Base-by-base conservation (phyloP, 768 basidiomycete genomes). In the Termitomyces sp. region DNA sequence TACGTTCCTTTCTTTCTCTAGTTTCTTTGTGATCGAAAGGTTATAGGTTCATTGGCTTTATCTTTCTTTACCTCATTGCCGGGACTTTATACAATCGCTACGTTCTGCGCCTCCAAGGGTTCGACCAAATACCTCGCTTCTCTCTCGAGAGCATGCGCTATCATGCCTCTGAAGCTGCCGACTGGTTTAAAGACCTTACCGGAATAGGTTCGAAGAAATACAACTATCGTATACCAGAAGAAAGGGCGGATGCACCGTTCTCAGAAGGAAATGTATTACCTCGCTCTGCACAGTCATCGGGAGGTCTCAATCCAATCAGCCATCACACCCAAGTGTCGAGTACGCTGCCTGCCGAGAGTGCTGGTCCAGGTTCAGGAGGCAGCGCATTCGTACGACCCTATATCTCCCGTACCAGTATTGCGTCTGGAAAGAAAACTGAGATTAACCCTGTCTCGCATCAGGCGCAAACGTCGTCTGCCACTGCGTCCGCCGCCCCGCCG, bases 51-150 rank as follows among this genome's bases (percentile, higher is more conserved):
- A 71, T 84, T 42, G 71, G 83, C 30, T 63, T 88, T 6, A 65
- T 87, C 42, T 70, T 87, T 67, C 67, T 78, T 17, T 92, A 90
- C 72, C 73, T 90, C 45, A 72, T 87, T 59, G 72, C 82, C 40
- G 85, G 87, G 37, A 84, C 83, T 12, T 65, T 90, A 12, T 93
- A 93, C 72, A 91, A 90, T 66, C 84, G 84, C 56, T 88, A 79
- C 65, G 84, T 87, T 49, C 84, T 93, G 10, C 77, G 80, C 54
- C 80, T 84, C 28, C 79, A 80, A 17, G 90, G 91, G 1, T 73
- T 81, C 52, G 86, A 90, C 60, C 85, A 87, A 64, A 74, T 93
- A 37, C 90, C 90, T 11, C 81, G 79, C 56, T 82, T 86, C 62
- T 76, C 78, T 9, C 43, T 78, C 19, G 73, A 77, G 48, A 71